These are phyloP conservation scores for Fusarium sp. DNA, from an alignment of 2,329 filamentous ascomycete species.

Conservation along the genomic window DNA sequence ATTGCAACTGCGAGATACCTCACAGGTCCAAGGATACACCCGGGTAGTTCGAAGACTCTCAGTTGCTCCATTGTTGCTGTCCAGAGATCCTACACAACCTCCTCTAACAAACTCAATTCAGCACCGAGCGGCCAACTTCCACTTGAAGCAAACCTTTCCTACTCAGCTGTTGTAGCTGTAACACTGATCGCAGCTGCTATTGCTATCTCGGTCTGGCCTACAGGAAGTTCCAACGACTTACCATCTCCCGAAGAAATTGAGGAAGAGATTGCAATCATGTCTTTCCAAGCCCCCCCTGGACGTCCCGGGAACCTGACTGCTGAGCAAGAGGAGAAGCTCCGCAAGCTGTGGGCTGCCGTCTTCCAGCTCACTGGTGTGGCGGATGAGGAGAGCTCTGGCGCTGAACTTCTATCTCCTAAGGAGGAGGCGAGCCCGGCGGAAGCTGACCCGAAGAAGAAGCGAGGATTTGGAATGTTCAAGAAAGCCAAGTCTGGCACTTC, in stretches of 20 bases:
- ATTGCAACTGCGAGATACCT: conserved; percentile 19
- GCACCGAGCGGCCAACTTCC: conserved; percentile 8
- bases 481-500: conserved; percentile 59
- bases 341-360: conserved; percentile 85
- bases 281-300: conserved; percentile 70
- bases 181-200: conserved; percentile 31
- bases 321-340: conserved; percentile 90
- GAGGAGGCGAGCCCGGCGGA: conserved; percentile 48
- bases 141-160: conserved; percentile 40
- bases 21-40: neutral
- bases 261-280: conserved; percentile 54
- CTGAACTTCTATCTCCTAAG: conserved; percentile 37
- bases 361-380: conserved; percentile 81
- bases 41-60: neutral
- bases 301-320: conserved; percentile 89
- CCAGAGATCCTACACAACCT: conserved; percentile 25
- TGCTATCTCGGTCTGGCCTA: conserved; percentile 37
- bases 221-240: conserved; percentile 4
- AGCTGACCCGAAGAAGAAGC: conserved; percentile 79
- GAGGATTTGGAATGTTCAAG: conserved; percentile 75
- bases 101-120: conserved; percentile 1
- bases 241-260: conserved; percentile 18
- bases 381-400: conserved; percentile 46
- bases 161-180: conserved; percentile 30
- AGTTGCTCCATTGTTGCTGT: conserved; percentile 1